phyloP scores from a whole-genome alignment of 2,329 filamentous ascomycete genomes.

The Lojkania enalia region DNA sequence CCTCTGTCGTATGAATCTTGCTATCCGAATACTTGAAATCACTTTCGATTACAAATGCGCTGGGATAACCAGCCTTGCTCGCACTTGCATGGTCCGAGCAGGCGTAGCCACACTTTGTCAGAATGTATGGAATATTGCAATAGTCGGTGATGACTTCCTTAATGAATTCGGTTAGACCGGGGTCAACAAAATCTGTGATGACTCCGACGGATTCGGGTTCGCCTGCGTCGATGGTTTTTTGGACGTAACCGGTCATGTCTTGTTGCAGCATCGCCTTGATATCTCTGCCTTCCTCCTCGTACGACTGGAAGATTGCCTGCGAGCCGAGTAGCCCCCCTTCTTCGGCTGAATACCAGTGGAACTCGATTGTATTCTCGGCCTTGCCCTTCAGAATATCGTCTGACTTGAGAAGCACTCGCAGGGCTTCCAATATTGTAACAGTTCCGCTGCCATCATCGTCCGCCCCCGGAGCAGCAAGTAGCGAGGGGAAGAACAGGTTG shows the following conservation, averaged over 20 bases:
- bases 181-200: constrained; percentile 88
- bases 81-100: constrained; percentile 76
- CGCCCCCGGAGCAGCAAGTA: constrained; percentile 86
- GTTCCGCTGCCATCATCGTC: constrained; percentile 94
- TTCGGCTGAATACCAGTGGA: constrained; percentile 94
- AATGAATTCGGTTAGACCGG: constrained; percentile 82
- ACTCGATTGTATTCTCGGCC: constrained; percentile 85
- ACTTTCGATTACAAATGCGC: constrained; percentile 76
- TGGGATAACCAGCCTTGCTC: constrained; percentile 73
- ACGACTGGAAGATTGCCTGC: constrained; percentile 84
- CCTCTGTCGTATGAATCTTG: constrained; percentile 71
- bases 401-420: constrained; percentile 78
- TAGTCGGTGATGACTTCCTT: constrained; percentile 86
- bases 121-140: constrained; percentile 82
- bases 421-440: constrained; percentile 90
- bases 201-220: constrained; percentile 85
- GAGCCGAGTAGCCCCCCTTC: constrained; percentile 85
- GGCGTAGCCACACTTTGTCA: constrained; percentile 88
- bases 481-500: constrained; percentile 84
- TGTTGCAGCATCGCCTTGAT: constrained; percentile 98
- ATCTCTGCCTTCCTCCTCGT: constrained; percentile 71
- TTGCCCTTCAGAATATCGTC: constrained; percentile 70
- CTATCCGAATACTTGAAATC: constrained; percentile 66
- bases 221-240: constrained; percentile 80
- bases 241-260: constrained; percentile 86